These are phyloP conservation scores for Erythrophleum fordii DNA, from an alignment of 306 rosid genomes.

Conservation along the genomic window DNA sequence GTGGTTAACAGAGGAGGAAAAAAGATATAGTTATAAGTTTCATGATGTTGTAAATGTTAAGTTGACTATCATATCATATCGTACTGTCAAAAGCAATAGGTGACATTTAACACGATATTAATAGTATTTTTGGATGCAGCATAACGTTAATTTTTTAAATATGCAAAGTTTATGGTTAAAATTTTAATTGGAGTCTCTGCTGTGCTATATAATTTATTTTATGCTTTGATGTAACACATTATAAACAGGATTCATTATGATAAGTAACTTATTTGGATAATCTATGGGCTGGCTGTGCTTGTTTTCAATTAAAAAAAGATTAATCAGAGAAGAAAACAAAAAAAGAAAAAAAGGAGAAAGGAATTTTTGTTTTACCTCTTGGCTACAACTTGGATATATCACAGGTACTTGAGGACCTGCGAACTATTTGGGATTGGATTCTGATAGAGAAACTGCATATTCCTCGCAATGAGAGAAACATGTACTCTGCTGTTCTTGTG, in stretches of 20 bases:
- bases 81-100: constrained; percentile 6
- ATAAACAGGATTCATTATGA: not conserved
- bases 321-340: not conserved
- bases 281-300: not conserved
- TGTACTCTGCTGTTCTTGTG: constrained; percentile 85
- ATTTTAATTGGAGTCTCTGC: constrained; percentile 18
- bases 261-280: not conserved
- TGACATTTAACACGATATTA: not conserved
- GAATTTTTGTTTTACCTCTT: constrained; percentile 7
- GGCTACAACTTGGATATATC: constrained; percentile 38
- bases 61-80: constrained; percentile 22
- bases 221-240: constrained; percentile 6
- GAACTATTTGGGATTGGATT: constrained; percentile 93
- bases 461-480: constrained; percentile 72
- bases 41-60: constrained; percentile 9
- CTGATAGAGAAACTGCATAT: constrained; percentile 80
- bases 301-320: constrained; percentile 7
- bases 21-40: not conserved
- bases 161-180: constrained; percentile 11
- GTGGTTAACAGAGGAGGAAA: not conserved
- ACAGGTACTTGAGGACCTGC: constrained; percentile 86
- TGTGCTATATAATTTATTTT: not conserved
- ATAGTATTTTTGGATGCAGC: not conserved
- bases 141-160: not conserved
- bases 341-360: not conserved